Base-by-base conservation (phyloP, 129 eudicot species). In the Centaurea solstitialis region DNA sequence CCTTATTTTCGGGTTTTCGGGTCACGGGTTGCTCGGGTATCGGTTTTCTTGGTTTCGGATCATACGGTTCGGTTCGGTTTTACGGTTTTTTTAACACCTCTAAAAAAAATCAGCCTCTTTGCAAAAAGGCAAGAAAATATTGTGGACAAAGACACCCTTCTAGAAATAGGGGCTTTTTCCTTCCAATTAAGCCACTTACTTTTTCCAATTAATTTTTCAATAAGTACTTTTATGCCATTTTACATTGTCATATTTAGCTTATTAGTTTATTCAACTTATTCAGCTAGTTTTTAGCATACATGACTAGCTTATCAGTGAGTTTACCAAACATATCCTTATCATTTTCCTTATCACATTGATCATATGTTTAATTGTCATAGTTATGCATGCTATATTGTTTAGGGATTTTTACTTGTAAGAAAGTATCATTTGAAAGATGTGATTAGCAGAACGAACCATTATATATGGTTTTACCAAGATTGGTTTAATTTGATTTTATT, bases 401-500 rank as follows among this genome's bases (percentile, higher is more conserved):
- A n/a, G n/a, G n/a, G n/a, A n/a, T n/a, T n/a, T n/a, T n/a, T n/a
- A n/a, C n/a, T n/a, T n/a, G n/a, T n/a, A n/a, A n/a, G n/a, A n/a
- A n/a, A n/a, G n/a, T n/a, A n/a, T n/a, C n/a, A 43, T 9, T 70
- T 41, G 80, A 39, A 33, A 75, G 64, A n/a, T 57, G 37, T 79
- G 38, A 22, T 39, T 73, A 33, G 62, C 12, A 33, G 78, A 59
- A 40, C 75, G 78, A 26, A 79, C 33, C n/a, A 30, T 4, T 61
- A n/a, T 30, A 39, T 45, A 10, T 61, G 13, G 61, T 39, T 20
- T 40, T 26, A 69, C 26, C 26, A 43, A 13, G 10, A 40, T 62
- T 69, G 81, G 26, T 85, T 47, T 78, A 67, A 68, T 61, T 84
- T 76, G 59, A 74, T 73, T 64, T 35, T 6, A 12, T 70, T 85